Base-by-base conservation (phyloP, 169 alveolate species). In the Fabrea salina region DNA sequence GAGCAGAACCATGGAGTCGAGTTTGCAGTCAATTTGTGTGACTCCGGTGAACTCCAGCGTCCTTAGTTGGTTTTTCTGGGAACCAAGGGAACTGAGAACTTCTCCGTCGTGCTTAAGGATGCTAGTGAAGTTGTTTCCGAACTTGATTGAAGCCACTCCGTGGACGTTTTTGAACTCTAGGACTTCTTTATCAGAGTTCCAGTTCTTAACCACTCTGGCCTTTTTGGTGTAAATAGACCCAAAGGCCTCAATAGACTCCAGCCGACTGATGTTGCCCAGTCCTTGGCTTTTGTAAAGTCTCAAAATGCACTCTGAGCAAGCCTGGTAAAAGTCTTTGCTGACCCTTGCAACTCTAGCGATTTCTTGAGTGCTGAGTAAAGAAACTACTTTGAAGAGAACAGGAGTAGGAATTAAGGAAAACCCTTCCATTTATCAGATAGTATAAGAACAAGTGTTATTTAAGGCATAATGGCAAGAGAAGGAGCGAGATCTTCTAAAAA, bases 401-500 rank as follows among this genome's bases (percentile, higher is more conserved):
- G 56, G 30, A 47, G 16, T 47, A n/a, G 56, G 56, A 47, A 25
- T 47, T 47, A n/a, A n/a, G 16, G 16, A 25, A 47, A 47, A 47
- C 16, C 19, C 16, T n/a, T 47, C 56, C 56, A 47, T 47, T n/a
- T n/a, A n/a, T n/a, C n/a, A n/a, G n/a, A n/a, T n/a, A n/a, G n/a
- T n/a, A n/a, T n/a, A n/a, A n/a, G n/a, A n/a, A n/a, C n/a, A n/a
- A n/a, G n/a, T n/a, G n/a, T n/a, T n/a, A n/a, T 1, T 56, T 61
- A 61, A 61, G 32, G 39, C n/a, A n/a, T 61, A 37, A 68, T 68
- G 1, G 57, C 61, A 13, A 68, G 44, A 1, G 78, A 19, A 25
- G 78, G 78, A 30, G 43, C 44, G 7, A 68, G 35, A 25, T 68
- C 78, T 27, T 68, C 78, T 47, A 68, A 30, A 68, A 43, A 68